Evolutionary conservation across 1,139 yeast species (phyloP).

Genomic region (Protomyces inundatus): DNA sequence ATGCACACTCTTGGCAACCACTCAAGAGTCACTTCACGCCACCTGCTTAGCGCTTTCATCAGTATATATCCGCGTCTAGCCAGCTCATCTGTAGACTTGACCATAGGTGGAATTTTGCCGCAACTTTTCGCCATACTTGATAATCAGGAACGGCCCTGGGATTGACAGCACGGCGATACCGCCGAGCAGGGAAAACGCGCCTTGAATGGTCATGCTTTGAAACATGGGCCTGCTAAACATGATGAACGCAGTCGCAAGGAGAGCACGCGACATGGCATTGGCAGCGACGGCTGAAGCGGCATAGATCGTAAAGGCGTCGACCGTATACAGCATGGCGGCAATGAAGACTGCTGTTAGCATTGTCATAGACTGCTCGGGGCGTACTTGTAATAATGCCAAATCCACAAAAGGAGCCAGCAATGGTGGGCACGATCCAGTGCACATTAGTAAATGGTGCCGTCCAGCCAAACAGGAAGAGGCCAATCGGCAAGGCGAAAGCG

Average conservation of each 20-base stretch:
- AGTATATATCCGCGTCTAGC: background rate
- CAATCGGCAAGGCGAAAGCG: constrained; percentile 9
- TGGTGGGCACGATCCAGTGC: constrained; percentile 31
- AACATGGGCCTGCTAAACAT: constrained; percentile 24
- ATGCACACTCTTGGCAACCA: constrained; percentile 34
- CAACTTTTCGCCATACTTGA: constrained; percentile 16
- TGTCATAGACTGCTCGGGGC: constrained; percentile 46
- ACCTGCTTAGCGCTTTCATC: background rate
- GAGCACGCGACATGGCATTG: constrained; percentile 56
- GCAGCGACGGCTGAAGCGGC: constrained; percentile 70
- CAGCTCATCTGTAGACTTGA: background rate
- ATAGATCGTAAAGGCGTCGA: constrained; percentile 49
- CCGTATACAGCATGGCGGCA: constrained; percentile 48
- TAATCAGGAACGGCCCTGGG: constrained; percentile 10
- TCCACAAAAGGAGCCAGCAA: constrained; percentile 31
- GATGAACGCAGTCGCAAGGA: constrained; percentile 58
- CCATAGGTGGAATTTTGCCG: constrained; percentile 9
- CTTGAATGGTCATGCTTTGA: constrained; percentile 1
- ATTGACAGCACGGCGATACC: constrained; percentile 1
- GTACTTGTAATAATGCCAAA: constrained; percentile 28
- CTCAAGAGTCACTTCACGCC: constrained; percentile 31
- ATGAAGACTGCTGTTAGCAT: constrained; percentile 37
- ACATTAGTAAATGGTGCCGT: constrained; percentile 23
- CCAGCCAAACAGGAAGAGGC: constrained; percentile 33
- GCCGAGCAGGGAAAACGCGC: constrained; percentile 1